Evolutionary conservation across 352 stramenopile species (phyloP).

Genomic region (Hyaloperonospora brassicae): DNA sequence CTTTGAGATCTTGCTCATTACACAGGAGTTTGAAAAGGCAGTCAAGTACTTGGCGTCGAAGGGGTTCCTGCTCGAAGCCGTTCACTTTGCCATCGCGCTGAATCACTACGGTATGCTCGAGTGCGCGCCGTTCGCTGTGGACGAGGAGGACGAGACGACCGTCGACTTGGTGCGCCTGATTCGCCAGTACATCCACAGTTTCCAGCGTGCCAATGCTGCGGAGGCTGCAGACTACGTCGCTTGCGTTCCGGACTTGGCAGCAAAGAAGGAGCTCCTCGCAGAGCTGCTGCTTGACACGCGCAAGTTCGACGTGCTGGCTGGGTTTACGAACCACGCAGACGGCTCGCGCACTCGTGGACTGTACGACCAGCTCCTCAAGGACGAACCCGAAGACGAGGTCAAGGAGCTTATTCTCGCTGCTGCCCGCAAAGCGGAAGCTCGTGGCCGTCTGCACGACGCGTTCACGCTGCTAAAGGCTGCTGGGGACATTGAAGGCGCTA

Average conservation of each 20-base stretch:
- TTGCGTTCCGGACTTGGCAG: constrained; percentile 49
- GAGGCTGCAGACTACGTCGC: constrained; percentile 80
- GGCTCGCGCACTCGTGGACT: constrained; percentile 71
- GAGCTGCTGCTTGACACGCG: constrained; percentile 75
- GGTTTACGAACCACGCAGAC: constrained; percentile 77
- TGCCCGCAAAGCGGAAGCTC: constrained; percentile 65
- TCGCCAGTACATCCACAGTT: constrained; percentile 79
- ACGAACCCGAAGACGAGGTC: constrained; percentile 67
- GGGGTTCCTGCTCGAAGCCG: constrained; percentile 67
- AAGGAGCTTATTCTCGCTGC: constrained; percentile 66
- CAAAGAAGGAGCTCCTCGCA: constrained; percentile 62
- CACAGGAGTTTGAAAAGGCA: constrained; percentile 73
- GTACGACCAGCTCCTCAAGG: constrained; percentile 62
- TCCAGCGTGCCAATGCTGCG: constrained; percentile 65
- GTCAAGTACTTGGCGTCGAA: constrained; percentile 76
- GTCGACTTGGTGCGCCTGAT: constrained; percentile 67
- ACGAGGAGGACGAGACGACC: constrained; percentile 53
- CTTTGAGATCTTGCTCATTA: constrained; percentile 74
- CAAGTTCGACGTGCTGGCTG: constrained; percentile 71
- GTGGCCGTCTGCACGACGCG: constrained; percentile 60
- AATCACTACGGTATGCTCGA: constrained; percentile 70
- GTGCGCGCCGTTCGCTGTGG: constrained; percentile 44
- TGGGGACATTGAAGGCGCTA: constrained; percentile 65
- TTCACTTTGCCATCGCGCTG: constrained; percentile 73
- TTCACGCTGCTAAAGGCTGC: constrained; percentile 74